Base-by-base conservation (phyloP, 2,329 filamentous ascomycete genomes). In the Alternaria arbusti region DNA sequence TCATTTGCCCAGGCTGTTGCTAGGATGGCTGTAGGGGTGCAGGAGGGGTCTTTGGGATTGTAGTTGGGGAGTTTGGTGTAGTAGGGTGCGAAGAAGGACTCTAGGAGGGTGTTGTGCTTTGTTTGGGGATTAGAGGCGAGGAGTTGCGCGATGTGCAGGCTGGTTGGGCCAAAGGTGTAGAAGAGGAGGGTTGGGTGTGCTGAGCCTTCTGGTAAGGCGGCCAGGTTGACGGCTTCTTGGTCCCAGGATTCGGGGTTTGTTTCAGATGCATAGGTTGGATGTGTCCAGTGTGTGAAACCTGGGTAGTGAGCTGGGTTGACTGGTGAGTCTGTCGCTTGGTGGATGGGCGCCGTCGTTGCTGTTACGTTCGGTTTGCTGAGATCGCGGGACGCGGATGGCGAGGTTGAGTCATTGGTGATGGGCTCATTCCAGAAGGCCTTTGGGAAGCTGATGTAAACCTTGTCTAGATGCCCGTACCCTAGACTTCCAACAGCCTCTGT, bases 141-240 rank as follows among this genome's bases (percentile, higher is more conserved):
- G 11, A 76, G 58, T 9, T 68, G 59, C 32, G 77, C 76, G 32
- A 79, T 63, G 56, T 77, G 72, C 4, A 74, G 54, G 12, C 77
- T 78, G 20, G 78, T 81, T 1, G 77, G 86, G 40, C 91, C 91
- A 72, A 89, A 90, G 36, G 85, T 89, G 82, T 94, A 97, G 85
- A 97, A 97, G 25, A 97, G 86, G 5, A 97, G 85, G 0, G 93
- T 96, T 8, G 94, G 91, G 63, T 97, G 93, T 0, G 90, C 86
- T 54, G 83, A 84, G 0, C 74, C 70, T 0, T 26, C 28, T 2
- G 87, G 84, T 3, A 96, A 84, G 2, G 90, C 88, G 45, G 91
- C 89, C 22, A 97, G 86, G 61, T 95, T 94, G 61, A 96, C 85
- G 57, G 89, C 87, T 80, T 95, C 90, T 78, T 93, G 91, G 65